A percentile compares a stretch with the other conserved stretches of the same genome.
phyloP scores from a whole-genome alignment of 225 moss, liverwort and hornwort genomes.

The Marchantia polymorpha region DNA sequence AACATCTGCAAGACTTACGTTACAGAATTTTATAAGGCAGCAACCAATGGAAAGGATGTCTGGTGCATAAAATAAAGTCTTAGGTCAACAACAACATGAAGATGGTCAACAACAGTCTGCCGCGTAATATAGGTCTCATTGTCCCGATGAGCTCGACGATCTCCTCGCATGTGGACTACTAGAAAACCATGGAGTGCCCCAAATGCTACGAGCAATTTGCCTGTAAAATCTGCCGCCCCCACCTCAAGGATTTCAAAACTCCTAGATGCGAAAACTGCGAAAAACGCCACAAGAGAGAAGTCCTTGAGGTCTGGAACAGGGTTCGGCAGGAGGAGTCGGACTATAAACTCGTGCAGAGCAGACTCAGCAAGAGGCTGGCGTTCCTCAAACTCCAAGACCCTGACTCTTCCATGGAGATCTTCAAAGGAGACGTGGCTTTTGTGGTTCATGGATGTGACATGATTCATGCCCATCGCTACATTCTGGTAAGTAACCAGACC shows the following conservation, averaged over 20 bases:
- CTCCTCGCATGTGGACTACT: constrained; percentile 13
- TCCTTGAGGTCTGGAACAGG: too few relatives aligned
- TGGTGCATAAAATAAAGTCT: too few relatives aligned
- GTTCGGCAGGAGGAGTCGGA: too few relatives aligned
- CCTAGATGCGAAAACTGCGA: constrained; percentile 51
- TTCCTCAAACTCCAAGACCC: constrained; percentile 38
- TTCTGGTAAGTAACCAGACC: constrained; percentile 26
- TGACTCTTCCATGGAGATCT: constrained; percentile 34
- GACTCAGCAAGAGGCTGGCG: constrained; percentile 30
- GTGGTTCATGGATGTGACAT: constrained; percentile 36
- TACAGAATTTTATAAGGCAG: too few relatives aligned
- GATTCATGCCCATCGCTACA: constrained; percentile 46
- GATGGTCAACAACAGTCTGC: constrained; percentile 9
- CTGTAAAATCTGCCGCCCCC: constrained; percentile 45
- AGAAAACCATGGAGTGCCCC: constrained; percentile 47
- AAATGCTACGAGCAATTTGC: constrained; percentile 45
- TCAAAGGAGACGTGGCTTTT: constrained; percentile 47
- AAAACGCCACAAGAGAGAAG: constrained; percentile 47
- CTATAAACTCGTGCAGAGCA: constrained; percentile 34
- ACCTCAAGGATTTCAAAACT: constrained; percentile 49
- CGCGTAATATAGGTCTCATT: constrained; percentile 17
- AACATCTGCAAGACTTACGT: too few relatives aligned
- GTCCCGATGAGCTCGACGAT: neutral
- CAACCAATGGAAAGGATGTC: too few relatives aligned
- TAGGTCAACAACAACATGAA: too few relatives aligned